phyloP scores from a whole-genome alignment of 2,329 filamentous ascomycete species.

The Xylaria polymorpha region DNA sequence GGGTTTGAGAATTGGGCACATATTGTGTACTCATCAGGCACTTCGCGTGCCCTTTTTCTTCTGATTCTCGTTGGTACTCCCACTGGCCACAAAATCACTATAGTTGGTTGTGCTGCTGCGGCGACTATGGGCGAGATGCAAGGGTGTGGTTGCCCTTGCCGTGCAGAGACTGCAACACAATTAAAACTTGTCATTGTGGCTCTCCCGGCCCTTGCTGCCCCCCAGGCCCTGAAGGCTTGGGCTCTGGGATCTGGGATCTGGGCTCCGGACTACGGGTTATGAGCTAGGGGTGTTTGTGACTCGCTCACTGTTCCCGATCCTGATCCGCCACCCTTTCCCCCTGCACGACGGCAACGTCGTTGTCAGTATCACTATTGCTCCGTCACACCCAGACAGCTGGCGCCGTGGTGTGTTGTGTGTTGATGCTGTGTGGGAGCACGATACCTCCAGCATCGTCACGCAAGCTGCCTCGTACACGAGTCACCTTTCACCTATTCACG shows the following conservation, averaged over 20 bases:
- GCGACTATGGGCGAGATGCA: conserved; percentile 47
- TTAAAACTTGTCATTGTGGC: conserved; percentile 50
- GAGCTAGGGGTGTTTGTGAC: conserved; percentile 46
- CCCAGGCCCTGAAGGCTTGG: conserved; percentile 25
- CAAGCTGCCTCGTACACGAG: conserved; percentile 49
- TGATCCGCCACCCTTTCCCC: conserved; percentile 51
- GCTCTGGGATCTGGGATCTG: conserved; percentile 22
- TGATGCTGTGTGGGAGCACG: conserved; percentile 51
- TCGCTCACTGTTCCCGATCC: conserved; percentile 55
- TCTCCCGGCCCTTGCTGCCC: conserved; percentile 51
- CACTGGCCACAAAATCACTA: conserved; percentile 38
- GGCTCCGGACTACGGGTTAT: conserved; percentile 43
- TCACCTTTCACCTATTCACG: conserved; percentile 45
- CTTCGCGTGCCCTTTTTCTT: conserved; percentile 37
- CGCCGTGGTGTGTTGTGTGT: conserved; percentile 39
- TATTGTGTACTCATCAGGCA: conserved; percentile 42
- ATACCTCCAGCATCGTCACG: conserved; percentile 52
- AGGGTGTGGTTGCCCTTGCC: conserved; percentile 53
- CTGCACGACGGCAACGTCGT: conserved; percentile 58
- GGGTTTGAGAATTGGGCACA: conserved; percentile 40
- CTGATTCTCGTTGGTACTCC: conserved; percentile 44
- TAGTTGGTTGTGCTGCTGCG: conserved; percentile 42
- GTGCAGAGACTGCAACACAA: conserved; percentile 52
- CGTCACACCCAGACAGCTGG: conserved; percentile 49
- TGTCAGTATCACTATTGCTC: conserved; percentile 55